Percentiles rank a stretch among this genome's conserved stretches.
Conservation (phyloP, 1,284 basidiomycete species). For the Ustilago shanxiensis region DNA sequence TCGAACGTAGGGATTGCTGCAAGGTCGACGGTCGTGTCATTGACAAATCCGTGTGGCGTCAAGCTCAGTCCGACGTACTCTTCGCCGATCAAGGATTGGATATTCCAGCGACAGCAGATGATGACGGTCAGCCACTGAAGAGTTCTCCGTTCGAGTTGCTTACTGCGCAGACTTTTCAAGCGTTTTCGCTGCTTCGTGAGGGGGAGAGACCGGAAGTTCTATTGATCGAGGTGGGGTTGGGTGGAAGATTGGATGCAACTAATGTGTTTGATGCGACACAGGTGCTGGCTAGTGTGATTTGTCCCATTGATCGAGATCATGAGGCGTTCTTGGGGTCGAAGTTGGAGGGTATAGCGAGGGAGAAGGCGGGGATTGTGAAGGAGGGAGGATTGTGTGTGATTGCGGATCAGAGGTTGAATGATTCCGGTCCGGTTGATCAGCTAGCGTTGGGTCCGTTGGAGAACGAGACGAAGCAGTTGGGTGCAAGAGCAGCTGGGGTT, state of each 20-base stretch:
- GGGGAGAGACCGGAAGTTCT: constrained; percentile 78
- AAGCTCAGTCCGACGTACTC: constrained; percentile 75
- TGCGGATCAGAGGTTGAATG: constrained; percentile 71
- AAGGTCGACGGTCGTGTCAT: constrained; percentile 78
- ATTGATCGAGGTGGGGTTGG: constrained; percentile 94
- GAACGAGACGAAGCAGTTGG: constrained; percentile 43
- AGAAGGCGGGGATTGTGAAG: constrained; percentile 88
- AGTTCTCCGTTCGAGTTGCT: constrained; percentile 64
- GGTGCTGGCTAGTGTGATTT: constrained; percentile 82
- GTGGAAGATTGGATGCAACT: constrained; percentile 91
- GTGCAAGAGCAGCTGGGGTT: constrained; percentile 44
- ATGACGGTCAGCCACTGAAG: constrained; percentile 48
- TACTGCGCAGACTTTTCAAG: constrained; percentile 73
- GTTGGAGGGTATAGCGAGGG: constrained; percentile 79
- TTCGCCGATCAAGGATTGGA: constrained; percentile 75
- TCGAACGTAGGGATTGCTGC: constrained; percentile 83
- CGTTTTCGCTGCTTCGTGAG: constrained; percentile 63
- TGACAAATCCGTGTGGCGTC: constrained; percentile 73
- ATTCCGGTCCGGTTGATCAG: constrained; percentile 23
- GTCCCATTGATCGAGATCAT: constrained; percentile 91
- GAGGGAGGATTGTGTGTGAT: constrained; percentile 79
- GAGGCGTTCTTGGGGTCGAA: constrained; percentile 87
- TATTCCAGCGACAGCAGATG: constrained; percentile 73
- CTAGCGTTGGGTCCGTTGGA: constrained; percentile 41
- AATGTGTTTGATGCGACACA: constrained; percentile 82